Evolutionary conservation across 306 rosid genomes (phyloP).

Genomic region (Lithocarpus polystachyus): DNA sequence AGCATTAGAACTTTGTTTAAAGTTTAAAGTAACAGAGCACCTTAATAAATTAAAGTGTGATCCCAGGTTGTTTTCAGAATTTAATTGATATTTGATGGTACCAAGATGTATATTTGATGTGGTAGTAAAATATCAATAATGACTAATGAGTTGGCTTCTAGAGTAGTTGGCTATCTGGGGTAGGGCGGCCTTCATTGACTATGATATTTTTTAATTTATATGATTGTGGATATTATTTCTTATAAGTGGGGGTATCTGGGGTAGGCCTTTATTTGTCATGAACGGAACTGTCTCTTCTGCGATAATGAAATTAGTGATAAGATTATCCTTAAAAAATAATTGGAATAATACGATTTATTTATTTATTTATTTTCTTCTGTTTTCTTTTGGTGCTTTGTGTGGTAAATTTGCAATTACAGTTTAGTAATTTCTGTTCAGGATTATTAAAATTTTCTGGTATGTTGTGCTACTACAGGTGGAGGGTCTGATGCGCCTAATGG

Average conservation of each 20-base stretch:
- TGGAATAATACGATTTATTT: too few species aligned
- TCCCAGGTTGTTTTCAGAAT: neutral
- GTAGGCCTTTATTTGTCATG: neutral
- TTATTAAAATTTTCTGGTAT: constrained; percentile 12
- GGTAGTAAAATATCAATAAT: neutral
- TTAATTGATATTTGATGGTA: neutral
- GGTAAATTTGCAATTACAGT: neutral
- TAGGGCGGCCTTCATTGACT: neutral
- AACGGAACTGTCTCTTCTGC: neutral
- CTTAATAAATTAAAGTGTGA: neutral
- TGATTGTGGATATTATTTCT: neutral
- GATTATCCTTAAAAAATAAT: neutral
- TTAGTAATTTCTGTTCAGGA: neutral
- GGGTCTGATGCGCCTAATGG: constrained; percentile 97
- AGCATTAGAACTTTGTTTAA: neutral
- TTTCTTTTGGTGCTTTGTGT: neutral
- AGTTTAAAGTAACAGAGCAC: neutral
- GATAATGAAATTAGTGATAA: neutral
- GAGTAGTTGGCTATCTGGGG: neutral
- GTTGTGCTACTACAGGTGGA: constrained; percentile 59
- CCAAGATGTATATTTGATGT: neutral
- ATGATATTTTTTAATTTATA: neutral
- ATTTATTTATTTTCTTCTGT: neutral
- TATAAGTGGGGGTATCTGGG: neutral
- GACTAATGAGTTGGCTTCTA: neutral